Evolutionary conservation across 2,329 filamentous ascomycete species (phyloP).

Genomic region (Colletotrichum sp.): DNA sequence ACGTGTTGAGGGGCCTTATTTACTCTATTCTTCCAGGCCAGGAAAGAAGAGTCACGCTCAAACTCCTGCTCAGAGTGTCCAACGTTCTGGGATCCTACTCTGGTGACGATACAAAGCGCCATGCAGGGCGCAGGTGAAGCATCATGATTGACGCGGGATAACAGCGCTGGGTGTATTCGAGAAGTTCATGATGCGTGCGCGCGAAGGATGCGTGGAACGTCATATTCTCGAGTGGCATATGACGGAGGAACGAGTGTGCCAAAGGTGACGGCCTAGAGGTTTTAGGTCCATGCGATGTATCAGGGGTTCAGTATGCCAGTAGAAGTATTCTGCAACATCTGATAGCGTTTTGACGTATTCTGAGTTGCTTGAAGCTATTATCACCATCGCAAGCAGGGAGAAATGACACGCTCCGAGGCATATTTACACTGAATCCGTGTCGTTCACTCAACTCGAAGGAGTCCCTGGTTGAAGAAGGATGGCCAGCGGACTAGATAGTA

Average conservation of each 20-base stretch:
- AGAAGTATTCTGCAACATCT: too few species aligned
- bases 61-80: too few species aligned
- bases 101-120: background rate
- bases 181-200: background rate
- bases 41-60: too few species aligned
- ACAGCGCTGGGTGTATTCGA: background rate
- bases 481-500: background rate
- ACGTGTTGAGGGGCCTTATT: too few species aligned
- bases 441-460: background rate
- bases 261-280: background rate
- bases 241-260: rapidly evolving
- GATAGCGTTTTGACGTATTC: too few species aligned
- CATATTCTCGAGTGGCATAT: background rate
- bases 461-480: background rate
- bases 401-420: background rate
- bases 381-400: rapidly evolving
- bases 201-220: background rate
- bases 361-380: background rate
- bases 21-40: too few species aligned
- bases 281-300: background rate
- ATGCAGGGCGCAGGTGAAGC: background rate
- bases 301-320: rapidly evolving
- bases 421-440: too few species aligned
- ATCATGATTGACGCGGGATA: background rate
- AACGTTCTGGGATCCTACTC: rapidly evolving